These are phyloP conservation scores for Dicorynia guianensis DNA, from an alignment of 306 rosid genomes.

Conservation along the genomic window DNA sequence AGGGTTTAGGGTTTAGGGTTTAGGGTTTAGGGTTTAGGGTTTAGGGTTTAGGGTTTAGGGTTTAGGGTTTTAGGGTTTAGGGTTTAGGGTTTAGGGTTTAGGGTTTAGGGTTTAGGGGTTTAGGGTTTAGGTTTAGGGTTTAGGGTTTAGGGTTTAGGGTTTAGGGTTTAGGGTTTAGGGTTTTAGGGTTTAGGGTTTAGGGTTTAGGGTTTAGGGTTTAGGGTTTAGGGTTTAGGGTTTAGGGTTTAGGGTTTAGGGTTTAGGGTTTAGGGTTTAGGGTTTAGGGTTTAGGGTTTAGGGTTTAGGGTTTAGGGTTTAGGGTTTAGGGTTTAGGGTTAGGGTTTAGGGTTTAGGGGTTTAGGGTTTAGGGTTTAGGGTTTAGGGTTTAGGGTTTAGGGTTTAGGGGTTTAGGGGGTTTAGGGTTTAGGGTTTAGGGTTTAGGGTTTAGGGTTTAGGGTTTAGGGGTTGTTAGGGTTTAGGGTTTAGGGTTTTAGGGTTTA, in stretches of 20 bases:
- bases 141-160: slow-evolving; percentile 2
- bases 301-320: slow-evolving; percentile 26
- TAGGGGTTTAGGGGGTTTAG: slow-evolving; percentile 34
- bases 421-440: slow-evolving; percentile 33
- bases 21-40: slow-evolving; percentile 19
- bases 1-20: slow-evolving; percentile 25
- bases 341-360: slow-evolving; percentile 24
- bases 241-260: slow-evolving; percentile 39
- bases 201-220: slow-evolving; percentile 13
- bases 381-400: slow-evolving; percentile 32
- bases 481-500: slow-evolving; percentile 29
- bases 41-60: slow-evolving; percentile 16
- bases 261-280: slow-evolving; percentile 17
- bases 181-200: slow-evolving; percentile 14
- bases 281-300: slow-evolving; percentile 22
- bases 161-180: background rate
- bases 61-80: slow-evolving; percentile 33
- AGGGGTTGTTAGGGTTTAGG: too few relatives aligned
- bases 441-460: slow-evolving; percentile 41
- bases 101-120: slow-evolving; percentile 15
- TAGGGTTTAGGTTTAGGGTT: too few relatives aligned
- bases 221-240: slow-evolving; percentile 26
- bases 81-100: slow-evolving; percentile 34
- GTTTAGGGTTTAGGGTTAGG: slow-evolving; percentile 38
- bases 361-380: slow-evolving; percentile 29